These are phyloP conservation scores for Aspergillus melleus DNA, from an alignment of 2,329 filamentous ascomycete species.

Conservation along the genomic window DNA sequence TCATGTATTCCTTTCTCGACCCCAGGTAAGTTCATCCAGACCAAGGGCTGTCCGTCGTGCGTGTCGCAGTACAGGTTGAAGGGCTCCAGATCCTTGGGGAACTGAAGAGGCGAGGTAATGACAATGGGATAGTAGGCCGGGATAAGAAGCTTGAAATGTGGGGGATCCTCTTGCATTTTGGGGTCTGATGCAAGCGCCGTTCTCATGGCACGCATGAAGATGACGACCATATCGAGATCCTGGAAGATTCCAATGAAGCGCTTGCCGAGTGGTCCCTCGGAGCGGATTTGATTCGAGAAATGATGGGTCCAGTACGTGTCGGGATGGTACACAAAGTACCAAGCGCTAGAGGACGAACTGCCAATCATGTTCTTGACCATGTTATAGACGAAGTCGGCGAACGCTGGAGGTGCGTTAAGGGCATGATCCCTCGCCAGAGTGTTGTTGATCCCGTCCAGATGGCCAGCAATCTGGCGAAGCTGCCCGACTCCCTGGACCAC, in stretches of 20 bases:
- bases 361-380: slow-evolving; percentile 5
- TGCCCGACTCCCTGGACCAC: background rate
- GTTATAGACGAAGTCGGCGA: slow-evolving; percentile 3
- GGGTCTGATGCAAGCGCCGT: background rate
- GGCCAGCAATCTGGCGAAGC: slow-evolving; percentile 4
- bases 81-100: slow-evolving; percentile 1
- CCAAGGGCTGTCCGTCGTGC: background rate
- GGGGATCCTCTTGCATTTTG: background rate
- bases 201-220: slow-evolving; percentile 2
- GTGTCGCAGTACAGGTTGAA: slow-evolving; percentile 2
- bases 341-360: slow-evolving; percentile 1
- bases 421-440: background rate
- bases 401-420: background rate
- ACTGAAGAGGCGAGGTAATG: background rate
- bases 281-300: slow-evolving; percentile 3
- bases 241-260: slow-evolving; percentile 4
- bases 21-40: slow-evolving; percentile 4
- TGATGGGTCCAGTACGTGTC: slow-evolving; percentile 7
- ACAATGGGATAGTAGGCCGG: slow-evolving; percentile 4
- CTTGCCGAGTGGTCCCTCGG: background rate
- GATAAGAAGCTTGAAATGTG: slow-evolving; percentile 3
- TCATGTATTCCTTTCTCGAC: background rate
- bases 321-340: slow-evolving; percentile 7
- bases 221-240: slow-evolving; percentile 2
- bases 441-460: slow-evolving; percentile 1